Evolutionary conservation across 208 protist genomes (phyloP).

Genomic region (Herpetomonas samuelpessoai): DNA sequence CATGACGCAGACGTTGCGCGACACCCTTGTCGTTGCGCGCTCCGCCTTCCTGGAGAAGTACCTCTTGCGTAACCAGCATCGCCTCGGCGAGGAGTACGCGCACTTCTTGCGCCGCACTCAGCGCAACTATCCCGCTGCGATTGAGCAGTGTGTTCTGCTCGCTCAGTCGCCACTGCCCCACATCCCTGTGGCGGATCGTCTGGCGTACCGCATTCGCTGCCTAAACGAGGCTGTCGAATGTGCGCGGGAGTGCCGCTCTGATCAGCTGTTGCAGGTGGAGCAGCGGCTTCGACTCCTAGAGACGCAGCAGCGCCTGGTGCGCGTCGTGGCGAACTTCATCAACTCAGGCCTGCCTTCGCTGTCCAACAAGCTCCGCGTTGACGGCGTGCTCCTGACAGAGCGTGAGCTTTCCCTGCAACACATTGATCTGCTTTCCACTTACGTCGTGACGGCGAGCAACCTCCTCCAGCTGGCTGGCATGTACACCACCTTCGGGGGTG

Average conservation of each 20-base stretch:
- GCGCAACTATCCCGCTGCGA: slow-evolving; percentile 59
- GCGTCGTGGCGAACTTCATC: slow-evolving; percentile 60
- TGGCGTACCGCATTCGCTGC: slow-evolving; percentile 65
- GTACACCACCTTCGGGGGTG: slow-evolving; percentile 76
- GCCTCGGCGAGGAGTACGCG: slow-evolving; percentile 72
- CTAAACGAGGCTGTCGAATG: slow-evolving; percentile 70
- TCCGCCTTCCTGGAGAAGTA: slow-evolving; percentile 77
- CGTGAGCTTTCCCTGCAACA: slow-evolving; percentile 67
- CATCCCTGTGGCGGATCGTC: slow-evolving; percentile 65
- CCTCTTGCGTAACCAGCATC: slow-evolving; percentile 51
- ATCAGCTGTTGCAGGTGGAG: slow-evolving; percentile 64
- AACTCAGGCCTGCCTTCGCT: slow-evolving; percentile 46
- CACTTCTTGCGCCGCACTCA: slow-evolving; percentile 68
- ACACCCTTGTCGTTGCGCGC: slow-evolving; percentile 53
- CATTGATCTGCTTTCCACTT: slow-evolving; percentile 52
- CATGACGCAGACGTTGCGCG: slow-evolving; percentile 50
- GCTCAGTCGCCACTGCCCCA: slow-evolving; percentile 56
- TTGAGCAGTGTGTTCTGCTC: slow-evolving; percentile 70
- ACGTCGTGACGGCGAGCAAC: slow-evolving; percentile 49
- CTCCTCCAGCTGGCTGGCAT: slow-evolving; percentile 69
- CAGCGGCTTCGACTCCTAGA: slow-evolving; percentile 61
- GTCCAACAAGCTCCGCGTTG: slow-evolving; percentile 27
- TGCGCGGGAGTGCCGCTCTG: slow-evolving; percentile 56
- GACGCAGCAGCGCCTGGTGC: slow-evolving; percentile 66
- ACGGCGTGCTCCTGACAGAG: slow-evolving; percentile 55